Conservation (phyloP, 2,329 filamentous ascomycete genomes). For the Huntiella savannae region DNA sequence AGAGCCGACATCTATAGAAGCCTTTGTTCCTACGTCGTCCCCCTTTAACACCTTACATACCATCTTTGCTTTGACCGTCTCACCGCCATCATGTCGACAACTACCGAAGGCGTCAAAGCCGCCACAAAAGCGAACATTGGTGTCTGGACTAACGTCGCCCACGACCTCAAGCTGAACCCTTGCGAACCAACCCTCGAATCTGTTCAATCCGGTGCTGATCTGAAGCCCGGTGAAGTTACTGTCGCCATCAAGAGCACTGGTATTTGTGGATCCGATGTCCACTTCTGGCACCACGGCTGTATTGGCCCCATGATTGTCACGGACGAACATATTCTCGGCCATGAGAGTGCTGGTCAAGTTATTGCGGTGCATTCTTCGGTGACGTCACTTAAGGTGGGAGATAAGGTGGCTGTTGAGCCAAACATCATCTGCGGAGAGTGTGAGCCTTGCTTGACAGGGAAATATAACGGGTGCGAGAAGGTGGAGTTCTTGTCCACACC, state of each 20-base stretch:
- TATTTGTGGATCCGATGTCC: slow-evolving; percentile 92
- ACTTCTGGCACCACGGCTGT: slow-evolving; percentile 92
- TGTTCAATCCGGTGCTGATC: slow-evolving; percentile 44
- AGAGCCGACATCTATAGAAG: too few species aligned
- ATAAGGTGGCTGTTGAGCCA: slow-evolving; percentile 85
- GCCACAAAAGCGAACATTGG: slow-evolving; percentile 68
- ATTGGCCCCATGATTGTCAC: slow-evolving; percentile 92
- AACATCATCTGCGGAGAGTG: slow-evolving; percentile 83
- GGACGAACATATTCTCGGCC: slow-evolving; percentile 77
- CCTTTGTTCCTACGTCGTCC: too few species aligned
- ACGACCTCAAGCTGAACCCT: slow-evolving; percentile 76
- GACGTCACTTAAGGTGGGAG: slow-evolving; percentile 57
- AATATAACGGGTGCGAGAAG: slow-evolving; percentile 84
- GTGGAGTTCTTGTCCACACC: slow-evolving; percentile 83
- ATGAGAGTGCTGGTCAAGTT: slow-evolving; percentile 76
- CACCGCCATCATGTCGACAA: too few species aligned
- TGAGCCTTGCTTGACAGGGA: slow-evolving; percentile 76
- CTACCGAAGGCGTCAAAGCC: neutral
- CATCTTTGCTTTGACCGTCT: too few species aligned
- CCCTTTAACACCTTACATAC: too few species aligned
- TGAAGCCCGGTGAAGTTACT: slow-evolving; percentile 71
- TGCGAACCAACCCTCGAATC: slow-evolving; percentile 59
- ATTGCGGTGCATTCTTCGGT: slow-evolving; percentile 70
- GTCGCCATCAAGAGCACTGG: slow-evolving; percentile 83
- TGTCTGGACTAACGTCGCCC: slow-evolving; percentile 83